Evolutionary conservation across 345 rosid species (phyloP).

Genomic region (Tarenaya hassleriana): DNA sequence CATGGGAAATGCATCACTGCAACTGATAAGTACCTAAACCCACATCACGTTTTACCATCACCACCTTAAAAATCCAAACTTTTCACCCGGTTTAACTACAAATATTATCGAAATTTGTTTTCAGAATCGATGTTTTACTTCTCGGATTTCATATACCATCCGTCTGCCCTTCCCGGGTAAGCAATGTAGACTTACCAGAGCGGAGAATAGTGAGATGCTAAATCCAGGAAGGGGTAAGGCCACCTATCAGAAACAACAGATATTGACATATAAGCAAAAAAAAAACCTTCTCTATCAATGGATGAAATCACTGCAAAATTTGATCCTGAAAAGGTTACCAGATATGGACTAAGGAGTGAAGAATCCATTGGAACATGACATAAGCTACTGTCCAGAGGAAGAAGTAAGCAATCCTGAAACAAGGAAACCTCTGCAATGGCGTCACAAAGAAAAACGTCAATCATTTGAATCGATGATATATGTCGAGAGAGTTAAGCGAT

Average conservation of each 20-base stretch:
- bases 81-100: no score
- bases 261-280: slow-evolving; percentile 8
- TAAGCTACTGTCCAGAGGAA: slow-evolving; percentile 74
- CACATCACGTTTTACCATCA: no score
- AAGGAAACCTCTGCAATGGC: slow-evolving; percentile 66
- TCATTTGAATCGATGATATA: no score
- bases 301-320: neutral
- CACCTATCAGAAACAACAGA: slow-evolving; percentile 50
- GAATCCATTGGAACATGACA: slow-evolving; percentile 77
- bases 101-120: no score
- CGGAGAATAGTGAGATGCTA: slow-evolving; percentile 81
- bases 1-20: slow-evolving; percentile 89
- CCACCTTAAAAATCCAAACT: no score
- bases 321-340: slow-evolving; percentile 40
- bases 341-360: slow-evolving; percentile 59
- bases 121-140: no score
- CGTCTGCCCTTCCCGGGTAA: no score
- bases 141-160: no score
- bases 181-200: slow-evolving; percentile 85
- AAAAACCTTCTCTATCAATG: neutral
- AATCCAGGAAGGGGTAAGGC: slow-evolving; percentile 95
- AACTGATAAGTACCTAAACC: slow-evolving; percentile 87
- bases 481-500: no score
- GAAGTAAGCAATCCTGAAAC: slow-evolving; percentile 87
- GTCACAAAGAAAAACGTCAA: neutral